A percentile compares a stretch with the other conserved stretches of the same genome.
phyloP scores from a whole-genome alignment of 768 basidiomycete species.

The Leccinum variicolor region DNA sequence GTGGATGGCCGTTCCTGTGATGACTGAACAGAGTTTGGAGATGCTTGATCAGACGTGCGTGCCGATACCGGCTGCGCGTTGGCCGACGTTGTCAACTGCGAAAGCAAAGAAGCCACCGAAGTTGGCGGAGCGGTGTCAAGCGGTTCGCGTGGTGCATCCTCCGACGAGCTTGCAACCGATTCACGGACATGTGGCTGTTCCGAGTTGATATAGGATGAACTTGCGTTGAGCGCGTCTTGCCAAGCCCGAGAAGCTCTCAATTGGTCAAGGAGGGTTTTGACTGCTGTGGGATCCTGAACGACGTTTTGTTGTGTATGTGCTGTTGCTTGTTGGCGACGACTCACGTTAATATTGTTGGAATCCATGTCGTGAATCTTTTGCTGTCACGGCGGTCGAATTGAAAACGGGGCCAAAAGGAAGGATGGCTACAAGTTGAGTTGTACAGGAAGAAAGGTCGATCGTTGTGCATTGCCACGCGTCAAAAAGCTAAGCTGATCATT shows the following conservation, averaged over 20 bases:
- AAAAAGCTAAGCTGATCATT: neutral
- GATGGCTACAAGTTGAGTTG: neutral
- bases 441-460: neutral
- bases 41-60: neutral
- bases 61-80: constrained; percentile 10
- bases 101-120: constrained; percentile 60
- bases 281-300: constrained; percentile 57
- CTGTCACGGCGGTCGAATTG: neutral
- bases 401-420: neutral
- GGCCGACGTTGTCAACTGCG: constrained; percentile 48
- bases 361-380: constrained; percentile 30
- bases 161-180: constrained; percentile 5
- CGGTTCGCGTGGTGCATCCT: constrained; percentile 4
- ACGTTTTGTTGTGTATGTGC: neutral
- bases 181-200: constrained; percentile 5
- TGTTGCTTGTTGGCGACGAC: neutral
- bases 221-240: constrained; percentile 43
- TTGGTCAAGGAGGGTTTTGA: constrained; percentile 70
- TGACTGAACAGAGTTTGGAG: constrained; percentile 11
- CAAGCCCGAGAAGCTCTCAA: constrained; percentile 67
- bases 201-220: neutral
- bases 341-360: constrained; percentile 57
- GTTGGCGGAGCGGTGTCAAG: constrained; percentile 23
- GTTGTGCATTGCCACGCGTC: neutral
- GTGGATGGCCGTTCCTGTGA: constrained; percentile 13